Conservation (phyloP, 2,329 filamentous ascomycete genomes). For the Fusarium armeniacum region DNA sequence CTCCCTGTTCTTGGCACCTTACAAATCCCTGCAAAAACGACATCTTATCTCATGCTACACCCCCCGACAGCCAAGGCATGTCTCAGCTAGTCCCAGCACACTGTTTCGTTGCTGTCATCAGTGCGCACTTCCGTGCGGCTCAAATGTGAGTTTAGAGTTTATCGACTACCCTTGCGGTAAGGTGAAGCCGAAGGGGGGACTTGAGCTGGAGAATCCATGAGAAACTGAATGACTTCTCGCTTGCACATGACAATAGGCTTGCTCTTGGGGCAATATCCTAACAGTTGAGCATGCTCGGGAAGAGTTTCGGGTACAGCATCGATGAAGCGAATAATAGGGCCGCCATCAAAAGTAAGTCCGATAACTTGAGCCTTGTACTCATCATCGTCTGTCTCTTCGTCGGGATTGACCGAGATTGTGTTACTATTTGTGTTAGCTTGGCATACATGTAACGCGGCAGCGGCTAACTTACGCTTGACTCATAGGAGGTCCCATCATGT, state of each 20-base stretch:
- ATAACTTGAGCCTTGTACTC: slow-evolving; percentile 56
- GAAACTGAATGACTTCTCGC: slow-evolving; percentile 54
- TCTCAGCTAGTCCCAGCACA: not conserved
- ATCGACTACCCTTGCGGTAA: slow-evolving; percentile 29
- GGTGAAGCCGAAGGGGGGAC: slow-evolving; percentile 21
- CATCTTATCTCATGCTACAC: slow-evolving; percentile 15
- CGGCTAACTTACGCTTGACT: slow-evolving; percentile 59
- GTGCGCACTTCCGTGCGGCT: not conserved
- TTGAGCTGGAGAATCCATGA: slow-evolving; percentile 43
- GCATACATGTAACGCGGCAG: not conserved
- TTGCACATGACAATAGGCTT: slow-evolving; percentile 58
- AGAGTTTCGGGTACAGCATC: slow-evolving; percentile 53
- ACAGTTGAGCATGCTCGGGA: slow-evolving; percentile 53
- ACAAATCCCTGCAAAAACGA: slow-evolving; percentile 1
- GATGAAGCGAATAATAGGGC: slow-evolving; percentile 62
- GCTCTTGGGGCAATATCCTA: slow-evolving; percentile 55
- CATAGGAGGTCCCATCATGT: slow-evolving; percentile 54
- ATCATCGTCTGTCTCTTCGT: slow-evolving; percentile 53
- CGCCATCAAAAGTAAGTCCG: slow-evolving; percentile 62
- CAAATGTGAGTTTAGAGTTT: not conserved
- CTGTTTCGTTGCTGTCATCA: slow-evolving; percentile 2
- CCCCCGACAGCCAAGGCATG: not conserved
- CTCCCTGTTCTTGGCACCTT: slow-evolving; percentile 17
- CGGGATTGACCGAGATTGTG: slow-evolving; percentile 54
- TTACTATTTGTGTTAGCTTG: slow-evolving; percentile 51